Evolutionary conservation across 1,284 basidiomycete genomes (phyloP), one percentile per base, ranked within the genome.

Genomic region (Austroboletus novae-zelandiae): DNA sequence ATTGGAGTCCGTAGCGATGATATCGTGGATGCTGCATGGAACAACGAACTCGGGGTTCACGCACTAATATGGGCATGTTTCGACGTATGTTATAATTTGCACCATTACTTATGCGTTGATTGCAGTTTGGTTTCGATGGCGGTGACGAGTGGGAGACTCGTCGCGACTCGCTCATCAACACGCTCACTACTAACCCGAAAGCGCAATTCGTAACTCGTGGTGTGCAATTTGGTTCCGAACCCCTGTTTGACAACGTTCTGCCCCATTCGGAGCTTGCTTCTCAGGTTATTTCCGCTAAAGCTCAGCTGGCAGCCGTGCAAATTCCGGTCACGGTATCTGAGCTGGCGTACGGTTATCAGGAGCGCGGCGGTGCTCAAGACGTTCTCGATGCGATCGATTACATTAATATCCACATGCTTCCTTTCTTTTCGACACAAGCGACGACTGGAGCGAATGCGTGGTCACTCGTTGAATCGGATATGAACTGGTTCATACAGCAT

Each of bases 191-290:
- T 34, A 89, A 86, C 56, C 80, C 80, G 6, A 81, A 76, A 62
- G 86, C 84, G 23, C 79, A 79, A 51, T 87, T 80, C 60, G 75
- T 89, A 39, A 85, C 84, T 4, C 77, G 85, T 31, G 79, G 75
- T 4, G 70, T 89, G 8, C 83, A 85, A 52, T 84, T 88, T 51
- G 86, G 86, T n/a, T 85, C 83, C 0, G 87, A 90, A 58, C 88
- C 88, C 4, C 68, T 91, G 29, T 91, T 69, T 58, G 87, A 89
- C 61, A 50, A 68, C 45, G 86, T 80, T 23, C 68, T 90, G 27
- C 65, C 74, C 6, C 74, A 78, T 25, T 43, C 62, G 1, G 65
- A 73, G 34, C 77, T 91, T n/a, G 80, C 83, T 2, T 56, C 66
- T 0, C 77, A 89, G 64, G 79, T 89, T 17, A 63, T 52, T 9